A percentile compares a stretch with the other conserved stretches of the same genome.
Conservation (phyloP, 345 rosid genomes). For the Cochlearia excelsa region DNA sequence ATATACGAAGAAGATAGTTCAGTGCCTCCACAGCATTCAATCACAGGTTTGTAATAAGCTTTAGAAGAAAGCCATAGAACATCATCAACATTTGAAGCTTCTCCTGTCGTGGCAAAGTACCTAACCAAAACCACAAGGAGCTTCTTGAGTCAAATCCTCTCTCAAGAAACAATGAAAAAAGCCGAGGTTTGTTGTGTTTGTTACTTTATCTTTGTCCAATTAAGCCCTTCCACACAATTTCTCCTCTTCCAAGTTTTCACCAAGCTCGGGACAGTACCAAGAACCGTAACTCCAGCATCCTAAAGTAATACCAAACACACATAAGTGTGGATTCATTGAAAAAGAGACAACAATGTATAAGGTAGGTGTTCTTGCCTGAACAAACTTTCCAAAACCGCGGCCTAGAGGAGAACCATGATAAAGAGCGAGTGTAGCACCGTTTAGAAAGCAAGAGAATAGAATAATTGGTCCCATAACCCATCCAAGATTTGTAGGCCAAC, state of each 20-base stretch:
- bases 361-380: conserved; percentile 46
- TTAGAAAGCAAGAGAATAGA: conserved; percentile 61
- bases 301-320: conserved; percentile 29
- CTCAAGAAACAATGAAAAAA: background rate
- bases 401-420: conserved; percentile 91
- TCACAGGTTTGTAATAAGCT: conserved; percentile 64
- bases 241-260: conserved; percentile 83
- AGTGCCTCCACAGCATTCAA: conserved; percentile 89
- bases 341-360: conserved; percentile 11
- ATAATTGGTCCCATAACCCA: conserved; percentile 91
- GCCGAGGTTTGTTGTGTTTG: background rate
- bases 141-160: conserved; percentile 15
- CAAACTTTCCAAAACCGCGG: conserved; percentile 75
- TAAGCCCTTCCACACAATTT: conserved; percentile 62
- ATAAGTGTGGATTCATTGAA: background rate
- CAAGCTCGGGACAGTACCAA: conserved; percentile 89
- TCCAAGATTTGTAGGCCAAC: conserved; percentile 96
- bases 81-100: conserved; percentile 81
- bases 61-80: conserved; percentile 95
- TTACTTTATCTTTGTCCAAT: conserved; percentile 79
- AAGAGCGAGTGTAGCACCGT: conserved; percentile 81
- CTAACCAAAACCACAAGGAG: conserved; percentile 37
- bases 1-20: conserved; percentile 78
- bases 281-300: conserved; percentile 84
- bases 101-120: conserved; percentile 64